phyloP scores from a whole-genome alignment of 2,329 filamentous ascomycete species.

The Fusarium miscanthi region DNA sequence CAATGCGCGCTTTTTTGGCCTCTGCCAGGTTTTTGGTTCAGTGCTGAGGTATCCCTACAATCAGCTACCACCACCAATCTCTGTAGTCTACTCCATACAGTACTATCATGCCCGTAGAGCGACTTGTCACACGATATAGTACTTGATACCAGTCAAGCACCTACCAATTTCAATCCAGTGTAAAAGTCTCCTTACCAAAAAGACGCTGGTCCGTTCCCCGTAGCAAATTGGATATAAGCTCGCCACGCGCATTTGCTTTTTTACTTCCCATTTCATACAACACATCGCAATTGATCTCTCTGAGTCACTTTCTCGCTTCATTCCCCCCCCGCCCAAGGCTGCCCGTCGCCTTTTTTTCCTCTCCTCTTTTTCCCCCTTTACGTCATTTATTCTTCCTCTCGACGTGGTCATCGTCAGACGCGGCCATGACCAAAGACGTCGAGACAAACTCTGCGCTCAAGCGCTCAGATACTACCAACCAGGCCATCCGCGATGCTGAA shows the following conservation, averaged over 20 bases:
- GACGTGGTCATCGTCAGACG: slow-evolving; percentile 39
- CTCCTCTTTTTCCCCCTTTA: background rate
- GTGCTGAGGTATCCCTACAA: slow-evolving; percentile 1
- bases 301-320: background rate
- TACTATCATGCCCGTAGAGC: slow-evolving; percentile 20
- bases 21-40: slow-evolving; percentile 18
- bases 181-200: background rate
- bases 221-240: slow-evolving; percentile 31
- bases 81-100: slow-evolving; percentile 5
- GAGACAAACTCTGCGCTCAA: slow-evolving; percentile 43
- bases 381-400: slow-evolving; percentile 23
- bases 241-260: background rate
- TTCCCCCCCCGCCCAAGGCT: slow-evolving; percentile 15
- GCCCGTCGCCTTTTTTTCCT: slow-evolving; percentile 34
- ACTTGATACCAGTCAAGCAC: slow-evolving; percentile 2
- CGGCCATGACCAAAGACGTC: slow-evolving; percentile 43
- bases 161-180: background rate
- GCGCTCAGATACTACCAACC: slow-evolving; percentile 37
- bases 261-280: background rate
- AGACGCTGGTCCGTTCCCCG: slow-evolving; percentile 21
- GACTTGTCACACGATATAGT: slow-evolving; percentile 18
- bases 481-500: slow-evolving; percentile 50
- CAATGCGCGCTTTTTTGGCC: slow-evolving; percentile 27
- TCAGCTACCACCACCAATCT: slow-evolving; percentile 6
- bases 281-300: background rate